These are phyloP conservation scores for Rhizophora apiculata DNA, from an alignment of 345 rosid species.

Conservation along the genomic window DNA sequence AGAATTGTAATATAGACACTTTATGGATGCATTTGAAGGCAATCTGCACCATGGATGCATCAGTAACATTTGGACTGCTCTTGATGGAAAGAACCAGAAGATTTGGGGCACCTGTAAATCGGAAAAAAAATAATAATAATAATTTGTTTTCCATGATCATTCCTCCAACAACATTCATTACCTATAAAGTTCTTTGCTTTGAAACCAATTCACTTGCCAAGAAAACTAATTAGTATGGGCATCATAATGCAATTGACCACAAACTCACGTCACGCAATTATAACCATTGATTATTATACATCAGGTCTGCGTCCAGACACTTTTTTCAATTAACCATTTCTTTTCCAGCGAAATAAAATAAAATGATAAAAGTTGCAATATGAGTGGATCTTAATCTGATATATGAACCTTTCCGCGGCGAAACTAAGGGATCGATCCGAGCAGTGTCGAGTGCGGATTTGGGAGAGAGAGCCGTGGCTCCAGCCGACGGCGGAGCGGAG, in stretches of 20 bases:
- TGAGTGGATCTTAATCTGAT: neutral
- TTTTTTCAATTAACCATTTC: too few relatives aligned
- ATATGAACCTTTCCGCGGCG: conserved; percentile 55
- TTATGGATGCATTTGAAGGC: conserved; percentile 55
- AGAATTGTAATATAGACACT: too few relatives aligned
- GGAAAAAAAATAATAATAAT: neutral
- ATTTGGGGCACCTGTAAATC: conserved; percentile 57
- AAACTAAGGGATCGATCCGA: conserved; percentile 60
- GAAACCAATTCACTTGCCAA: too few relatives aligned
- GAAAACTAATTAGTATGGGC: too few relatives aligned
- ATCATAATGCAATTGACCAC: too few relatives aligned
- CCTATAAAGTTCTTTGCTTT: too few relatives aligned
- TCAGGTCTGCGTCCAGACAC: too few relatives aligned
- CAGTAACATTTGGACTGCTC: conserved; percentile 67
- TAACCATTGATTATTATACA: too few relatives aligned
- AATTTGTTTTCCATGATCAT: neutral
- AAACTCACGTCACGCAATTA: too few relatives aligned
- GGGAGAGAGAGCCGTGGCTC: conserved; percentile 55
- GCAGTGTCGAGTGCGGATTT: conserved; percentile 73
- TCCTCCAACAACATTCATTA: neutral
- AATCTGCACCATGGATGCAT: conserved; percentile 61
- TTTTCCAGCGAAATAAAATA: too few relatives aligned
- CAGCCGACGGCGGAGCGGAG: conserved; percentile 58
- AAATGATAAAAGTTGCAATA: too few relatives aligned
- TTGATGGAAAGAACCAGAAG: conserved; percentile 57